Base-by-base conservation (phyloP, 106 monocot species). In the Apostasia shenzhenica region DNA sequence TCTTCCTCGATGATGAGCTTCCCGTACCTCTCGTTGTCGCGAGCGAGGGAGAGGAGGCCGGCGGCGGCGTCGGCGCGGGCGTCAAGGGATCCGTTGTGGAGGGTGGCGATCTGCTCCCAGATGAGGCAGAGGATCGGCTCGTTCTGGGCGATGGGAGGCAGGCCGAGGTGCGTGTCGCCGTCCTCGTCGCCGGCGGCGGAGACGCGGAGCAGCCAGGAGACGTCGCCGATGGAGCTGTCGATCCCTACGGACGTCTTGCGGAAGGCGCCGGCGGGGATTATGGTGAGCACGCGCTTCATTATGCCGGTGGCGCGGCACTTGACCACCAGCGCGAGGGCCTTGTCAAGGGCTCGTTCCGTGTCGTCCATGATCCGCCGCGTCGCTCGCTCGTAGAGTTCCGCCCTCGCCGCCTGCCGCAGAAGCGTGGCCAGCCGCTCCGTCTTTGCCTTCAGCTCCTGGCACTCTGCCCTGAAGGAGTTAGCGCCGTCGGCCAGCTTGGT, bases 131-230 rank as follows among this genome's bases (percentile, higher is more conserved):
- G 80, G 51, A 94, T 87, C n/a, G 93, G 93, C 56, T 94, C 93
- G 78, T 90, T 88, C 54, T 86, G 83, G 42, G 89, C 89, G 77
- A 94, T 94, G 55, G 89, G 89, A 14, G 89, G 86, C 9, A 94
- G 73, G 10, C 93, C 93, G 40, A 79, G 81, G 61, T 80, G 68
- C 46, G 57, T 77, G 54, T 82, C 86, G 56, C 86, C 86, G 61
- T 79, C 80, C 45, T 74, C 74, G 40, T 66, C 67, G 14, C 74
- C 74, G 0, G 84, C 76, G 9, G 84, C 76, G 48, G 90, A 90
- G 66, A 86, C 90, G 42, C 90, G 69, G 53, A 90, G 90, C 43
- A 90, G 83, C 90, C 90, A 90, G 47, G 90, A 90, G 43, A 86
- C 78, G 60, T 90, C 85, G 57, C 73, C 81, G 45, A 86, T 61